These are phyloP conservation scores for Trametes villosa DNA, from an alignment of 768 basidiomycete genomes.

Conservation along the genomic window DNA sequence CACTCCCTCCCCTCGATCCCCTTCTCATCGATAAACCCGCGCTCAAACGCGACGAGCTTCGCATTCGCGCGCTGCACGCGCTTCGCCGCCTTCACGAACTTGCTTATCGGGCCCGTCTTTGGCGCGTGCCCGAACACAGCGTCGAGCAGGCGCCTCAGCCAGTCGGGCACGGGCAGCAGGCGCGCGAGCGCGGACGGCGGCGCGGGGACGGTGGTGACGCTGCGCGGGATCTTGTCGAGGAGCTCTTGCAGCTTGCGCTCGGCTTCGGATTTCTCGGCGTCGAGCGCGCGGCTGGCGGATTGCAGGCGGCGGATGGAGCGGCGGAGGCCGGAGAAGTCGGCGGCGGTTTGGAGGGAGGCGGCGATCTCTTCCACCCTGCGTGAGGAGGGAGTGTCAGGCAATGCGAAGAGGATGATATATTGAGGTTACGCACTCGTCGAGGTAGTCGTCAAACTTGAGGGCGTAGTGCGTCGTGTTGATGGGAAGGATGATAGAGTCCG, in stretches of 20 bases:
- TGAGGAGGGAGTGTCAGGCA: not conserved
- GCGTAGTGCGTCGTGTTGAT: slow-evolving; percentile 74
- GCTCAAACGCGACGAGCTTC: slow-evolving; percentile 71
- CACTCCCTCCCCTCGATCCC: slow-evolving; percentile 85
- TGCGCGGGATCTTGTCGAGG: slow-evolving; percentile 25
- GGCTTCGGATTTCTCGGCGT: slow-evolving; percentile 32
- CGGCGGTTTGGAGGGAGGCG: slow-evolving; percentile 11
- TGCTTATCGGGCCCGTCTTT: too few species aligned
- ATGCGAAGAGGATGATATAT: not conserved
- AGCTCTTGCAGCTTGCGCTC: slow-evolving; percentile 32
- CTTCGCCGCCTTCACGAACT: too few species aligned
- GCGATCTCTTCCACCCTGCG: slow-evolving; percentile 30
- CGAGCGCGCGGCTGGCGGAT: slow-evolving; percentile 28
- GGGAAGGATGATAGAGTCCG: slow-evolving; percentile 59
- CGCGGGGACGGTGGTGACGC: too few species aligned
- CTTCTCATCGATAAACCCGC: slow-evolving; percentile 75
- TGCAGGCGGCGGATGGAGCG: slow-evolving; percentile 30
- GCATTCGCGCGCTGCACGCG: slow-evolving; percentile 62
- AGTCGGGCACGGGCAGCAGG: too few species aligned
- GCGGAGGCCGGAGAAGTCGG: slow-evolving; percentile 31
- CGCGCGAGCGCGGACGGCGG: too few species aligned
- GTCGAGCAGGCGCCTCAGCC: too few species aligned
- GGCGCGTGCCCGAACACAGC: too few species aligned
- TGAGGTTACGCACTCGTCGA: slow-evolving; percentile 38
- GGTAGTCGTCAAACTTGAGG: slow-evolving; percentile 56